Conservation (phyloP, 495 filamentous ascomycete species). For the Podospora pseudocomata region DNA sequence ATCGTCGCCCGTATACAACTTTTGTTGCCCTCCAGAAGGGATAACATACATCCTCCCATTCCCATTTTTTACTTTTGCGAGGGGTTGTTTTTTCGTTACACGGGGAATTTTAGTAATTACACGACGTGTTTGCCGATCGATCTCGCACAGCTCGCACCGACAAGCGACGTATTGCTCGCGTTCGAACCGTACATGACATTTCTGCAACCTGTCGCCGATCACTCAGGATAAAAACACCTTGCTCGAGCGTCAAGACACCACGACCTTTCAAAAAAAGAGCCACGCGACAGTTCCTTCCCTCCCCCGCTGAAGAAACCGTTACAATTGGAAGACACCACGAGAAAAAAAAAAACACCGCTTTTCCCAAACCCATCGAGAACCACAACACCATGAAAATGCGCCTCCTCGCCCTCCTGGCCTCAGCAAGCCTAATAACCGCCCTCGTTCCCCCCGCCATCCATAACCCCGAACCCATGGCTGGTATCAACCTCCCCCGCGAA, state of each 20-base stretch:
- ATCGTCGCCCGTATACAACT: not conserved
- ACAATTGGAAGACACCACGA: too few species aligned
- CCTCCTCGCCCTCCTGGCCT: slow-evolving; percentile 17
- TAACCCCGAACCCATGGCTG: slow-evolving; percentile 1
- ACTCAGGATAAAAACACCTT: not conserved
- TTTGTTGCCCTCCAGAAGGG: not conserved
- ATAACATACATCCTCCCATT: not conserved
- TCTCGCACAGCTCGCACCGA: not conserved
- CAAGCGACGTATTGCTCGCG: not conserved
- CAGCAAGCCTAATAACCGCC: not conserved
- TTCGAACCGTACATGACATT: not conserved
- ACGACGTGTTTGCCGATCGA: not conserved
- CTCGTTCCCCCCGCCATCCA: not conserved
- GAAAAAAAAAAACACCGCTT: too few species aligned
- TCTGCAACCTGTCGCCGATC: not conserved
- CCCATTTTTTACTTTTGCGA: not conserved
- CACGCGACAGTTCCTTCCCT: not conserved
- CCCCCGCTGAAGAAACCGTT: not conserved
- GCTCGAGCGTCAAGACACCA: not conserved
- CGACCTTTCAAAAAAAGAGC: not conserved
- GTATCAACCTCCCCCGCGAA: slow-evolving; percentile 16
- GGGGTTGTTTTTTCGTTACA: too few species aligned
- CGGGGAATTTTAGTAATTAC: not conserved
- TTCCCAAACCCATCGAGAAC: too few species aligned
- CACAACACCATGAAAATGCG: not conserved